Base-by-base conservation (phyloP, 2,329 filamentous ascomycete genomes). In the Colletotrichum sublineola region DNA sequence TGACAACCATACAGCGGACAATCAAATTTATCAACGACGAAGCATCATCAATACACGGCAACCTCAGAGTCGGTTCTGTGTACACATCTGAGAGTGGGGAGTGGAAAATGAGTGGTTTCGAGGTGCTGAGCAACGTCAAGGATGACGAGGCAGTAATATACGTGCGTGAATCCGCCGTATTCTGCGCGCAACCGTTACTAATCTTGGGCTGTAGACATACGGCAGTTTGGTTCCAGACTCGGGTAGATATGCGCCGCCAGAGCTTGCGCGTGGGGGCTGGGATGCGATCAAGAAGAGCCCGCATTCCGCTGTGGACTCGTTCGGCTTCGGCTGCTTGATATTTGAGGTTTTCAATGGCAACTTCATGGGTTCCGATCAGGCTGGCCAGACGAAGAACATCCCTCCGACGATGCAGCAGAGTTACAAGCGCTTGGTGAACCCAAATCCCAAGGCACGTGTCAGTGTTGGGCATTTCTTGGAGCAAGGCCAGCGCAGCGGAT, bases 1-100 rank as follows among this genome's bases (percentile, higher is more conserved):
- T 74, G 29, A 74, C 57, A 14, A 5, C 1, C 36, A 8, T 50
- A 12, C 75, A 95, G 91, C 93, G 94, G 80, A 98, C 96, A 0
- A 83, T 98, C 76, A 97, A 96, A 78, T 99, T 99, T 79, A 94
- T 99, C 81, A 99, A 99, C 78, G 91, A 93, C 60, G 96, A 99
- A 76, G 96, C 95, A 3, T 88, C 92, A 2, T 98, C 95, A 0
- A 93, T 99, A 63, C 96, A 99, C 78, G 96, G 95, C 61, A 94
- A 90, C 77, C 86, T 99, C 64, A 91, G 94, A 74, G 93, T 94
- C 29, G 93, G 93, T 0, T 97, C 96, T 0, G 88, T 99, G 75
- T 99, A 95, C 82, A 96, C 94, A 5, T 95, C 94, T 73, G 96
- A 98, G 80, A 98, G 96, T 79, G 96, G 96, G 70, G 96, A 99